Percentiles rank a stretch among this genome's conserved stretches.
phyloP scores from a whole-genome alignment of 139 green algal species.

The Diplosphaera chodatii region DNA sequence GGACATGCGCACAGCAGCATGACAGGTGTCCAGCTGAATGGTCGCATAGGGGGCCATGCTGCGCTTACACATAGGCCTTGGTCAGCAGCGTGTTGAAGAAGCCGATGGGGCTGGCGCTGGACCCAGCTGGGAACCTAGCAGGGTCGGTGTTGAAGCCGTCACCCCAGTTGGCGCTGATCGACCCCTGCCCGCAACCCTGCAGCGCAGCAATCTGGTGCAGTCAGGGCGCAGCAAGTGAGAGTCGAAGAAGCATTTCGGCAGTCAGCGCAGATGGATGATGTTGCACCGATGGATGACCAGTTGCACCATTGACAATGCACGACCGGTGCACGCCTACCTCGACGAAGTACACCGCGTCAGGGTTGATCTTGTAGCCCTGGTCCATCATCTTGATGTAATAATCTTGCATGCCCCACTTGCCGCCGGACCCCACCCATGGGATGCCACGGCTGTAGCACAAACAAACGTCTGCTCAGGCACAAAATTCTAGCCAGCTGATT shows the following conservation, averaged over 20 bases:
- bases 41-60: no score
- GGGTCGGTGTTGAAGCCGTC: constrained; percentile 19
- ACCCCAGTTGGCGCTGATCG: constrained; percentile 22
- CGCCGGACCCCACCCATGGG: constrained; percentile 2
- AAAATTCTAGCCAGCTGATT: no score
- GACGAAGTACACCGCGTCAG: neutral
- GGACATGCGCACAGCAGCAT: no score
- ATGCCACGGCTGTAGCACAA: neutral
- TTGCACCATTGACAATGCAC: no score
- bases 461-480: no score
- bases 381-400: neutral
- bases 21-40: no score
- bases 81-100: constrained; percentile 39
- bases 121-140: neutral
- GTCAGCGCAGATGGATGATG: no score
- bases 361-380: neutral
- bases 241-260: no score
- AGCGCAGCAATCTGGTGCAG: neutral
- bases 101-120: constrained; percentile 27
- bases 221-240: no score
- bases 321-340: neutral
- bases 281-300: no score
- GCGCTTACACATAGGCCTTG: constrained; percentile 27
- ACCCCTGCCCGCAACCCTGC: constrained; percentile 15
- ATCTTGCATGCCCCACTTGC: constrained; percentile 2